Evolutionary conservation across 2,329 filamentous ascomycete genomes (phyloP).

Genomic region (Phaeosphaeriaceae sp.): DNA sequence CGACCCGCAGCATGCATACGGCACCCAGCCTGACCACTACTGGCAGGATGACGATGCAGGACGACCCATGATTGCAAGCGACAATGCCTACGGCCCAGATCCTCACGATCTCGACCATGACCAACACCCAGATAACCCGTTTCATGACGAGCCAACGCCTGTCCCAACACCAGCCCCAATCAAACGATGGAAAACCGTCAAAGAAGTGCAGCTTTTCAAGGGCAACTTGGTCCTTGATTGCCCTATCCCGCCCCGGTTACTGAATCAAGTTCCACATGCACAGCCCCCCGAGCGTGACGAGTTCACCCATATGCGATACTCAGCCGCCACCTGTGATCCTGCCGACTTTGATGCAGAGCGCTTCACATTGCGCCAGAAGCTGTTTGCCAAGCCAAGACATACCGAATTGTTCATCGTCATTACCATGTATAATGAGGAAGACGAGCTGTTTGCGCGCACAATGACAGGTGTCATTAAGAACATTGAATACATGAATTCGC

Average conservation of each 20-base stretch:
- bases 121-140: conserved; percentile 43
- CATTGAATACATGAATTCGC: conserved; percentile 95
- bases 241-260: conserved; percentile 84
- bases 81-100: conserved; percentile 67
- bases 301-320: conserved; percentile 89
- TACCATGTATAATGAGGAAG: conserved; percentile 99
- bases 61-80: conserved; percentile 76
- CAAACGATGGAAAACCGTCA: conserved; percentile 96
- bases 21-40: conserved; percentile 58
- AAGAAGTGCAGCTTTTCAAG: conserved; percentile 95
- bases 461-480: conserved; percentile 99
- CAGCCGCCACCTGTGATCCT: conserved; percentile 92
- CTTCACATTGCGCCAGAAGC: conserved; percentile 87
- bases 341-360: conserved; percentile 85
- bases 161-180: conserved; percentile 67
- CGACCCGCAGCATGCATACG: conserved; percentile 61
- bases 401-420: conserved; percentile 96
- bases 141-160: conserved; percentile 52
- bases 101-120: conserved; percentile 57
- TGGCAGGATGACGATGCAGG: conserved; percentile 74
- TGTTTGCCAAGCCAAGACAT: conserved; percentile 90
- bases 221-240: conserved; percentile 97
- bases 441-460: conserved; percentile 91
- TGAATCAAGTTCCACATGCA: conserved; percentile 87
- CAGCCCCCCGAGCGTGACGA: conserved; percentile 80